Percentiles rank a stretch among this genome's conserved stretches.
These are phyloP conservation scores for Anisodus tanguticus DNA, from an alignment of 257 asterid species.

Conservation along the genomic window DNA sequence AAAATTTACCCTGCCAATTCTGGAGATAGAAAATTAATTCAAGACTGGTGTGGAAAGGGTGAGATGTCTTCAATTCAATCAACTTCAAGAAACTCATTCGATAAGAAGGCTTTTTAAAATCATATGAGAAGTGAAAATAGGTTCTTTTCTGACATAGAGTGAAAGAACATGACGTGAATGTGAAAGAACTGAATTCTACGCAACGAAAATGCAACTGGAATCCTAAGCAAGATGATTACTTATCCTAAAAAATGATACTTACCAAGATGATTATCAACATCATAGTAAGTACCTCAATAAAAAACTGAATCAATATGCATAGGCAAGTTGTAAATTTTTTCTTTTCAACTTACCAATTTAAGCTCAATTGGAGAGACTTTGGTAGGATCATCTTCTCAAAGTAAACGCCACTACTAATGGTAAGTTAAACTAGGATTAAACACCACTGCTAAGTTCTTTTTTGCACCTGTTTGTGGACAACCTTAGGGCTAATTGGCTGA, in stretches of 20 bases:
- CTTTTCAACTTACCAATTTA: not conserved
- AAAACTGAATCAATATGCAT: not conserved
- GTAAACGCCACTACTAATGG: not conserved
- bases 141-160: not conserved
- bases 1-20: not conserved
- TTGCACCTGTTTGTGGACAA: not conserved
- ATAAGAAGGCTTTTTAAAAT: not conserved
- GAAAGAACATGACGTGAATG: not conserved
- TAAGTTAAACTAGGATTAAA: not conserved
- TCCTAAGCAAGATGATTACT: not conserved
- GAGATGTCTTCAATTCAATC: not conserved
- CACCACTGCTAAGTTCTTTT: not conserved
- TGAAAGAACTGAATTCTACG: not conserved
- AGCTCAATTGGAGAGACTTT: not conserved
- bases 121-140: not conserved
- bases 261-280: not conserved
- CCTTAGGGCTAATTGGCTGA: not conserved
- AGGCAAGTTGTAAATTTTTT: not conserved
- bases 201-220: not conserved
- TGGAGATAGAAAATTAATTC: not conserved
- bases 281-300: not conserved
- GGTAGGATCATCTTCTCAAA: not conserved
- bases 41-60: not conserved
- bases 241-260: not conserved
- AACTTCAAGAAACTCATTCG: not conserved